These are phyloP conservation scores for Lagenidium giganteum DNA, from an alignment of 352 stramenopile genomes.

Conservation along the genomic window DNA sequence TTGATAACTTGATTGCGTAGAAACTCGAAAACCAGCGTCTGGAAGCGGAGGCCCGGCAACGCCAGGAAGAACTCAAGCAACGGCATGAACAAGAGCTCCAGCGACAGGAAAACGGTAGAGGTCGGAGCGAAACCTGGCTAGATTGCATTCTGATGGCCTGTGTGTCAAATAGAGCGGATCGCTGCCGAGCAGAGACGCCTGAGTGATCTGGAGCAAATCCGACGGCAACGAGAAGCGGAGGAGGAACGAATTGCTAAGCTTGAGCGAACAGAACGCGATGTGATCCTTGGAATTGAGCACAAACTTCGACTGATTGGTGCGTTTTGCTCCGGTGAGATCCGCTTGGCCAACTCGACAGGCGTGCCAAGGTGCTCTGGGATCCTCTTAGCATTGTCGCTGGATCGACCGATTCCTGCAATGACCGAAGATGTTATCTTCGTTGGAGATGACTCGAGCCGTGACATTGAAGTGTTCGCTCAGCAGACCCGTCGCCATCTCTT, in stretches of 20 bases:
- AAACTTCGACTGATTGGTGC: conserved; percentile 39
- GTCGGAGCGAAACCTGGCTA: too few species aligned
- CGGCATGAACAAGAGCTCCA: conserved; percentile 41
- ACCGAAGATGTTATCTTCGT: conserved; percentile 33
- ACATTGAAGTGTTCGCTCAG: conserved; percentile 27
- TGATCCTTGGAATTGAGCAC: conserved; percentile 32
- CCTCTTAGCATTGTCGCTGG: conserved; percentile 8
- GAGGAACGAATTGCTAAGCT: conserved; percentile 32
- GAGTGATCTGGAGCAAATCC: conserved; percentile 25
- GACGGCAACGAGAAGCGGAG: conserved; percentile 21
- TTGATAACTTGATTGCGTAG: conserved; percentile 15
- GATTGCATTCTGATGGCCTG: not conserved
- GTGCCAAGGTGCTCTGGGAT: conserved; percentile 12
- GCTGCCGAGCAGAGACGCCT: conserved; percentile 26
- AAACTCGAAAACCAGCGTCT: conserved; percentile 72
- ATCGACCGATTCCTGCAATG: conserved; percentile 11
- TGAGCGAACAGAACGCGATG: conserved; percentile 27
- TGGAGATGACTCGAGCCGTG: conserved; percentile 16
- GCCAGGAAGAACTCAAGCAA: conserved; percentile 33
- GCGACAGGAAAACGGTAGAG: conserved; percentile 44
- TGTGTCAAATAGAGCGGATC: conserved; percentile 26
- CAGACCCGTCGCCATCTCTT: conserved; percentile 19
- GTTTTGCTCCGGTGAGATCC: conserved; percentile 37
- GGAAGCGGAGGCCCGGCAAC: conserved; percentile 41
- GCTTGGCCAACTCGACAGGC: conserved; percentile 13